Percentiles rank a stretch among this genome's conserved stretches.
phyloP scores from a whole-genome alignment of 2,329 filamentous ascomycete genomes.

The Thermothelomyces thermophilus region DNA sequence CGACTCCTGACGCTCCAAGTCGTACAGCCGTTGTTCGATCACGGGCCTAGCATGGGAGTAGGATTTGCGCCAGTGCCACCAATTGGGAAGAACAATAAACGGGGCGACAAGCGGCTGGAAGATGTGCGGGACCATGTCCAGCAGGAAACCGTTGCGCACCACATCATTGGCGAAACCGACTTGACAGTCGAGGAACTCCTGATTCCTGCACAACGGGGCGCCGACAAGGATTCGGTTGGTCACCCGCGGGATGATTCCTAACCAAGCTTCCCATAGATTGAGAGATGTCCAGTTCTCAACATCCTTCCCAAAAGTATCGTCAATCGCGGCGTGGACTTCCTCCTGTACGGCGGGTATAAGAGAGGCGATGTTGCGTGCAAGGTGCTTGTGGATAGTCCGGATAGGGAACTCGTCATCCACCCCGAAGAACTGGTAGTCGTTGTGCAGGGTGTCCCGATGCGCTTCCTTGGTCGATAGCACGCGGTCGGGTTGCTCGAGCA shows the following conservation, averaged over 20 bases:
- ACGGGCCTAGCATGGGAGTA: slow-evolving; percentile 39
- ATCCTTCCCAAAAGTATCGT: slow-evolving; percentile 31
- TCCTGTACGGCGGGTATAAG: slow-evolving; percentile 37
- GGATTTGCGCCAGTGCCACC: slow-evolving; percentile 40
- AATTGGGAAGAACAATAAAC: slow-evolving; percentile 39
- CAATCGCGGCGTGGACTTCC: slow-evolving; percentile 34
- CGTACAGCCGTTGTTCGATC: slow-evolving; percentile 42
- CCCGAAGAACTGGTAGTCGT: slow-evolving; percentile 40
- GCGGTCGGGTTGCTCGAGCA: slow-evolving; percentile 41
- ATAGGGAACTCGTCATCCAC: slow-evolving; percentile 35
- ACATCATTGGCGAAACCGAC: slow-evolving; percentile 45
- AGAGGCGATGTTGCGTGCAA: slow-evolving; percentile 35
- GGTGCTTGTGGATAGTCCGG: slow-evolving; percentile 38
- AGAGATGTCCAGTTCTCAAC: slow-evolving; percentile 33
- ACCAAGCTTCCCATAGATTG: slow-evolving; percentile 40
- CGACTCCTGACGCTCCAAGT: slow-evolving; percentile 37
- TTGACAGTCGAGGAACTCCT: slow-evolving; percentile 41
- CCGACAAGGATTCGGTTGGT: slow-evolving; percentile 41
- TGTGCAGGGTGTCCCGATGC: slow-evolving; percentile 34
- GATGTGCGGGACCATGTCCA: slow-evolving; percentile 41
- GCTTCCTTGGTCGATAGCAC: slow-evolving; percentile 37
- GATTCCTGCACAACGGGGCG: slow-evolving; percentile 34
- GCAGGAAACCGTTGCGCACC: slow-evolving; percentile 38
- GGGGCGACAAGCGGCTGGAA: slow-evolving; percentile 45
- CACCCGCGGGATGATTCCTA: slow-evolving; percentile 36